Percentiles rank a stretch among this genome's conserved stretches.
These are phyloP conservation scores for Lyophyllum atratum DNA, from an alignment of 768 basidiomycete genomes.

Conservation along the genomic window DNA sequence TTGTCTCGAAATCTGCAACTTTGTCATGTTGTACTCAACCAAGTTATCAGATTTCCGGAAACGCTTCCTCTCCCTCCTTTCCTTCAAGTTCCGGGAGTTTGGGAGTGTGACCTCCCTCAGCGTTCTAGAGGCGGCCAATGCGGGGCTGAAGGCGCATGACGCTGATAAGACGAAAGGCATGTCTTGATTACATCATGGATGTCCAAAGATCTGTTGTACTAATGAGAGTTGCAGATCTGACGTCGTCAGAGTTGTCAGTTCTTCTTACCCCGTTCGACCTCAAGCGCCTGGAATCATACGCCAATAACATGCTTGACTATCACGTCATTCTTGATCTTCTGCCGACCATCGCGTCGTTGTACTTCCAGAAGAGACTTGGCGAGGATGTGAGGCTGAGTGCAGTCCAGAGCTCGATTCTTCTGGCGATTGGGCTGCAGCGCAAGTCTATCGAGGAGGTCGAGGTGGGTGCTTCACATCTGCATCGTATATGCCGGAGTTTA, in stretches of 20 bases:
- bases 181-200: constrained; percentile 3
- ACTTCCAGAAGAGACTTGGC: constrained; percentile 77
- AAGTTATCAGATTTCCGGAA: constrained; percentile 77
- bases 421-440: constrained; percentile 87
- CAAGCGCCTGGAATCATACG: constrained; percentile 93
- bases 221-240: constrained; percentile 27
- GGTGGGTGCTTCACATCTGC: constrained; percentile 40
- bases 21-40: background rate
- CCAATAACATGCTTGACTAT: constrained; percentile 95
- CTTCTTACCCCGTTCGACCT: constrained; percentile 90
- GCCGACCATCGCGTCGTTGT: constrained; percentile 77
- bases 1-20: constrained; percentile 13
- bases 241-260: constrained; percentile 48
- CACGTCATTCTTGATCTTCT: constrained; percentile 94
- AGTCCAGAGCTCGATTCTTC: constrained; percentile 88
- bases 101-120: constrained; percentile 85
- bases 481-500: too few relatives aligned
- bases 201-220: background rate
- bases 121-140: constrained; percentile 82
- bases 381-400: constrained; percentile 73
- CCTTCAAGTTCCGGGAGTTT: constrained; percentile 95
- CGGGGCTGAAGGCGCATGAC: constrained; percentile 52
- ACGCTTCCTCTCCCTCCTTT: constrained; percentile 86
- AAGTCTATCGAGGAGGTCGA: constrained; percentile 91
- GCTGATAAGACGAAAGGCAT: constrained; percentile 39